These are phyloP conservation scores for Nitzschia sp. DNA, from an alignment of 108 stramenopile species.

Conservation along the genomic window DNA sequence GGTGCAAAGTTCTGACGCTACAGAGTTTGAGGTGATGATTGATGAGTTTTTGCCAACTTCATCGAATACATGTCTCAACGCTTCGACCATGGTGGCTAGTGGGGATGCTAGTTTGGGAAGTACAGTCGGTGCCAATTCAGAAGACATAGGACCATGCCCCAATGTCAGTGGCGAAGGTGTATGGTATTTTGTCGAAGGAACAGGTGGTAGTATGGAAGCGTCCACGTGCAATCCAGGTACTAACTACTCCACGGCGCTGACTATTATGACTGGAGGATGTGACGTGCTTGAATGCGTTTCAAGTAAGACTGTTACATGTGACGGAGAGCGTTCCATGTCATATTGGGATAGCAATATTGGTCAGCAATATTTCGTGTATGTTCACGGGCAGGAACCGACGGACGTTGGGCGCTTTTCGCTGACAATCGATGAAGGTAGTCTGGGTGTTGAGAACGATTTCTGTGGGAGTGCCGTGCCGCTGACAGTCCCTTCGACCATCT, in stretches of 20 bases:
- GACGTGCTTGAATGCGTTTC: constrained; percentile 1
- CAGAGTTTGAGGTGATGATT: not conserved
- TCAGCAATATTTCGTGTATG: constrained; percentile 9
- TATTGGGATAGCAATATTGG: constrained; percentile 10
- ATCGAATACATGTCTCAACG: constrained; percentile 4
- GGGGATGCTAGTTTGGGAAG: constrained; percentile 11
- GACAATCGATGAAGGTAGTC: not conserved
- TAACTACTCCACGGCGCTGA: constrained; percentile 7
- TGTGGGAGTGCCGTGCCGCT: constrained; percentile 9
- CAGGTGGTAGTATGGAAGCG: constrained; percentile 12
- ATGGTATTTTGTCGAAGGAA: constrained; percentile 19
- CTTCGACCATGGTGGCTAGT: not conserved
- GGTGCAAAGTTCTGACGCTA: constrained; percentile 10
- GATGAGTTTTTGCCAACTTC: not conserved
- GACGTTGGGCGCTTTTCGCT: constrained; percentile 13
- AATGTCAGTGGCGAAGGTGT: not conserved
- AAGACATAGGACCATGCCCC: not conserved
- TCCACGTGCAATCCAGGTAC: constrained; percentile 27
- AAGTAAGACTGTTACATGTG: constrained; percentile 4
- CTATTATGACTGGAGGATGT: constrained; percentile 12
- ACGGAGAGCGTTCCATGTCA: constrained; percentile 8
- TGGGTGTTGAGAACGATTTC: constrained; percentile 20
- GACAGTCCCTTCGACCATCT: not conserved
- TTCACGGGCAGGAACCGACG: constrained; percentile 5
- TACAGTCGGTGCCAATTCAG: constrained; percentile 2